Percentiles rank a stretch among this genome's conserved stretches.
These are phyloP conservation scores for Sporothrix luriei DNA, from an alignment of 2,329 filamentous ascomycete genomes.

Conservation along the genomic window DNA sequence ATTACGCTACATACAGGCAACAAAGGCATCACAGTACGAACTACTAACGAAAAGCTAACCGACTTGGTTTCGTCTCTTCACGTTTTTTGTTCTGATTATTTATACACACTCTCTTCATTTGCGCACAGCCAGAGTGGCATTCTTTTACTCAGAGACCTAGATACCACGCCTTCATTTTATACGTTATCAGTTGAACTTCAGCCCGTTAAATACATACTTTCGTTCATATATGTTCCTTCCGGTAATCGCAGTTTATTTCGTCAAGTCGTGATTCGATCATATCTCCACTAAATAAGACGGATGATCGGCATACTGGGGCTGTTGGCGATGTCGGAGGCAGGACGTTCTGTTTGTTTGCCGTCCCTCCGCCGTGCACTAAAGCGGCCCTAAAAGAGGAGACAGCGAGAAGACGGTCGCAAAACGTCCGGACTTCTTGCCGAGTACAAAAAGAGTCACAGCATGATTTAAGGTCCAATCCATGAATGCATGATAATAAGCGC, in stretches of 20 bases:
- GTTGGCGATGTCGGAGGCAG: conserved; percentile 17
- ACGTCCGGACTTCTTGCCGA: conserved; percentile 13
- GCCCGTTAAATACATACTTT: too few relatives aligned
- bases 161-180: not conserved
- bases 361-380: conserved; percentile 14
- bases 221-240: too few relatives aligned
- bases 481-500: not conserved
- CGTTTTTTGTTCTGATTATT: not conserved
- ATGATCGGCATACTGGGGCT: not conserved
- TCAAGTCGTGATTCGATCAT: not conserved
- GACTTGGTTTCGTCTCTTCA: not conserved
- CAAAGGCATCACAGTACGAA: not conserved
- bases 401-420: conserved; percentile 3
- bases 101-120: not conserved
- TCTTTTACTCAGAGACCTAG: not conserved
- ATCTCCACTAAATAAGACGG: not conserved
- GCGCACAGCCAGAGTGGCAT: not conserved
- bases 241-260: not conserved
- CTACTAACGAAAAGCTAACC: not conserved
- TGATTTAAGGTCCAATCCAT: not conserved
- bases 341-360: not conserved
- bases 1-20: not conserved
- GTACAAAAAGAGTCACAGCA: not conserved
- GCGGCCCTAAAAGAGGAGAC: not conserved
- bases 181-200: not conserved